phyloP scores from a whole-genome alignment of 352 stramenopile species.

The Phytophthora pluvialis region DNA sequence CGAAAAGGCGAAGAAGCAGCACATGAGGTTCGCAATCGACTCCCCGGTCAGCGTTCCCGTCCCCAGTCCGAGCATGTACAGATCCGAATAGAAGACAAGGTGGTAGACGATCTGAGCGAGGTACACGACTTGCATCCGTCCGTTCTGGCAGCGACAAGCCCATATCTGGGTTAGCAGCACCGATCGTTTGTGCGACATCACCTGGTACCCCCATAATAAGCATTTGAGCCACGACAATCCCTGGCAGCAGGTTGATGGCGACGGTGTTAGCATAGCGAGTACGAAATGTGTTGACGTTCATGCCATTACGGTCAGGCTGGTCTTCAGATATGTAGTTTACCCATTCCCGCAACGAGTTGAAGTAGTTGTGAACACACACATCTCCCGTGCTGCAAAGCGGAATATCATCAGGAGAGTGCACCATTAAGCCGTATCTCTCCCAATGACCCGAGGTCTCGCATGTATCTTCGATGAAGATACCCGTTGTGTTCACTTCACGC shows the following conservation, averaged over 20 bases:
- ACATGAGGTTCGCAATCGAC: slow-evolving; percentile 39
- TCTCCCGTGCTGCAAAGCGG: slow-evolving; percentile 28
- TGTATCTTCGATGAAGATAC: slow-evolving; percentile 29
- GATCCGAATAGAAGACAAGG: slow-evolving; percentile 34
- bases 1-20: slow-evolving; percentile 37
- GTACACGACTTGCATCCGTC: slow-evolving; percentile 38
- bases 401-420: slow-evolving; percentile 37
- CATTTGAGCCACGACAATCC: slow-evolving; percentile 32
- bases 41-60: slow-evolving; percentile 36
- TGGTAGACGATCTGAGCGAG: slow-evolving; percentile 40
- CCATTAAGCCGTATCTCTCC: slow-evolving; percentile 32
- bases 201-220: slow-evolving; percentile 36
- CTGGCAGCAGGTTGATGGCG: slow-evolving; percentile 24
- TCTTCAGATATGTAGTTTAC: slow-evolving; percentile 14
- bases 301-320: slow-evolving; percentile 19
- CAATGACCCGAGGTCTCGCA: slow-evolving; percentile 20
- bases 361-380: slow-evolving; percentile 41
- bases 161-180: slow-evolving; percentile 42
- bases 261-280: slow-evolving; percentile 25
- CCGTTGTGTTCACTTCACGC: slow-evolving; percentile 26
- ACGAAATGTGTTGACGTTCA: slow-evolving; percentile 31
- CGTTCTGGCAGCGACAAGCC: slow-evolving; percentile 41
- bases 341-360: slow-evolving; percentile 36
- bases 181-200: slow-evolving; percentile 35
- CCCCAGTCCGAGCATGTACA: slow-evolving; percentile 34